These are phyloP conservation scores for Dendrobium nobile DNA, from an alignment of 106 monocot genomes.

Conservation along the genomic window DNA sequence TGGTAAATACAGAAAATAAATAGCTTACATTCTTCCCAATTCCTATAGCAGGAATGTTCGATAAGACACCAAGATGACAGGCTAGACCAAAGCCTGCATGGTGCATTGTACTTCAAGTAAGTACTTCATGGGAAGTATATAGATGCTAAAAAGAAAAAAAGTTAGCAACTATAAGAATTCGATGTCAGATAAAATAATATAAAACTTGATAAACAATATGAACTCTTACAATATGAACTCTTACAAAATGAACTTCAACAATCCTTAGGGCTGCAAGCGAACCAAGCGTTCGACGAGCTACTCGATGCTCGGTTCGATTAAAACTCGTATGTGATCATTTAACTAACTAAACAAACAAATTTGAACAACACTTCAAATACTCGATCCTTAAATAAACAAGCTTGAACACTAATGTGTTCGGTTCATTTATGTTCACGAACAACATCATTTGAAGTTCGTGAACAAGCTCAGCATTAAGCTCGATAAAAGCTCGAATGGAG, in stretches of 20 bases:
- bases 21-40: slow-evolving; percentile 88
- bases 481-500: too few relatives aligned
- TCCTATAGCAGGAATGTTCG: slow-evolving; percentile 71
- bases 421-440: too few relatives aligned
- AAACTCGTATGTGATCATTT: too few relatives aligned
- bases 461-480: too few relatives aligned
- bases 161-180: not conserved
- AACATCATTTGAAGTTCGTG: too few relatives aligned
- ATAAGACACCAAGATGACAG: slow-evolving; percentile 91
- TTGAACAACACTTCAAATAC: too few relatives aligned
- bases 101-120: not conserved
- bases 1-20: not conserved
- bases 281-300: too few relatives aligned
- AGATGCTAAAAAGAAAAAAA: not conserved
- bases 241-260: not conserved
- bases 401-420: too few relatives aligned
- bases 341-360: too few relatives aligned
- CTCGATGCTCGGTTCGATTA: too few relatives aligned
- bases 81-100: slow-evolving; percentile 85
- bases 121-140: not conserved
- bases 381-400: too few relatives aligned
- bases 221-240: not conserved
- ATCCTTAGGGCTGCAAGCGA: too few relatives aligned
- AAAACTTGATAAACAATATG: not conserved
- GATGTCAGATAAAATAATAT: not conserved